Conservation (phyloP, 2,329 filamentous ascomycete genomes). For the Penicillium sp. region DNA sequence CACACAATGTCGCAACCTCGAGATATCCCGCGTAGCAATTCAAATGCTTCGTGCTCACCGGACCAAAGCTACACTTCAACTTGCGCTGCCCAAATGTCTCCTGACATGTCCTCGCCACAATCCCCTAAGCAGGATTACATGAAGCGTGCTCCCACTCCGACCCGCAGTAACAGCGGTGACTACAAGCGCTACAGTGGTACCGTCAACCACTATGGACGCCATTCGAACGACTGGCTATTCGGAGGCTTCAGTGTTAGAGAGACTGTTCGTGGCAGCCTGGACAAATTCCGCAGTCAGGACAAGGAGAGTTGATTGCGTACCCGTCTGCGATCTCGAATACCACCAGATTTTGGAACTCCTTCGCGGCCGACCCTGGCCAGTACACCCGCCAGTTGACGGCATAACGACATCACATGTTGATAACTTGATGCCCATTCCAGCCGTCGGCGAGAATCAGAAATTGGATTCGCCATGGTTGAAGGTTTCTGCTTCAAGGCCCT, state of each 20-base stretch:
- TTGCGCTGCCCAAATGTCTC: conserved; percentile 24
- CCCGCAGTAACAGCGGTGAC: conserved; percentile 31
- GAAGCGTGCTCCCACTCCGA: conserved; percentile 21
- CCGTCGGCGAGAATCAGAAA: neutral
- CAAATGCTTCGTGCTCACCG: conserved; percentile 11
- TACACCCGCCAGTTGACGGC: neutral
- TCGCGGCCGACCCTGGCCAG: neutral
- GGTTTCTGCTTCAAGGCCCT: neutral
- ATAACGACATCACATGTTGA: neutral
- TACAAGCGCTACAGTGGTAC: conserved; percentile 41
- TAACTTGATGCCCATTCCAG: neutral
- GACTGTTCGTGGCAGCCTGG: conserved; percentile 43
- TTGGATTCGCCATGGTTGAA: neutral
- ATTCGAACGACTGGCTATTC: conserved; percentile 53
- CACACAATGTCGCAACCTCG: conserved; percentile 11
- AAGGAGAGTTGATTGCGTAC: conserved; percentile 26
- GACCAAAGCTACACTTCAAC: conserved; percentile 15
- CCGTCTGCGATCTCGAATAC: neutral
- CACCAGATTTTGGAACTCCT: neutral
- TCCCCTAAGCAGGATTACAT: conserved; percentile 17
- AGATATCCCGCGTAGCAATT: conserved; percentile 19
- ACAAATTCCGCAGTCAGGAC: conserved; percentile 31
- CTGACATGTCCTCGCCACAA: conserved; percentile 14
- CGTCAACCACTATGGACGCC: conserved; percentile 46
- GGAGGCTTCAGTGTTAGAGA: conserved; percentile 48